Evolutionary conservation across 495 filamentous ascomycete species (phyloP).

Genomic region (Bathelium albidoporum): DNA sequence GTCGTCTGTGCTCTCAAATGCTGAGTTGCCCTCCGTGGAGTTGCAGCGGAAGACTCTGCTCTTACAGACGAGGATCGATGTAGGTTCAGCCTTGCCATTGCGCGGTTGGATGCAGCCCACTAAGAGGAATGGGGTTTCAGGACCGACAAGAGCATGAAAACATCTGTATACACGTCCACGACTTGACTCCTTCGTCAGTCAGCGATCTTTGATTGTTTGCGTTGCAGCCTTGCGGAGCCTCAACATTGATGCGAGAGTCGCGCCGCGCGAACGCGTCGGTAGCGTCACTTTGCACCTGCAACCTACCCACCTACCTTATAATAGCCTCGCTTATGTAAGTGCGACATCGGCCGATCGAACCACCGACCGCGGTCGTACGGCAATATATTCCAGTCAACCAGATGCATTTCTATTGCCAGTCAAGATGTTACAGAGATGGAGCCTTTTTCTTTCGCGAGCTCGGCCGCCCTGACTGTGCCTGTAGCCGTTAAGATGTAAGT

Average conservation of each 20-base stretch:
- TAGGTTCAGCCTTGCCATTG: conserved; percentile 7
- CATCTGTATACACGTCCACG: too few species aligned
- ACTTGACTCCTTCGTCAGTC: too few species aligned
- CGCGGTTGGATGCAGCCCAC: neutral
- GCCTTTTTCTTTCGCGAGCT: conserved; percentile 86
- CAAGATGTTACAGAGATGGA: conserved; percentile 50
- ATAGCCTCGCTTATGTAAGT: neutral
- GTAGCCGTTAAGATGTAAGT: conserved; percentile 69
- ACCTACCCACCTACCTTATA: neutral
- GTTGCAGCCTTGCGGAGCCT: neutral
- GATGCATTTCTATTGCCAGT: neutral
- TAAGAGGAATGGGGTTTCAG: neutral
- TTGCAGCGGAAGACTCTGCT: neutral
- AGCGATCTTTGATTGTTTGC: neutral
- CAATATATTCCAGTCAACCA: neutral
- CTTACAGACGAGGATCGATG: neutral
- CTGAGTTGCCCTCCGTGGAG: neutral
- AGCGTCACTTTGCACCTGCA: too few species aligned
- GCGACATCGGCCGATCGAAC: neutral
- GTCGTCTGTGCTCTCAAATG: neutral
- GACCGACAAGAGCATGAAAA: neutral
- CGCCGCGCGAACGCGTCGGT: neutral
- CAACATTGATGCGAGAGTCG: neutral
- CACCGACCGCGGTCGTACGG: neutral
- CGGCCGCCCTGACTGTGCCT: conserved; percentile 63